These are phyloP conservation scores for Albatrellus sp. DNA, from an alignment of 1,284 basidiomycete species.

Conservation along the genomic window DNA sequence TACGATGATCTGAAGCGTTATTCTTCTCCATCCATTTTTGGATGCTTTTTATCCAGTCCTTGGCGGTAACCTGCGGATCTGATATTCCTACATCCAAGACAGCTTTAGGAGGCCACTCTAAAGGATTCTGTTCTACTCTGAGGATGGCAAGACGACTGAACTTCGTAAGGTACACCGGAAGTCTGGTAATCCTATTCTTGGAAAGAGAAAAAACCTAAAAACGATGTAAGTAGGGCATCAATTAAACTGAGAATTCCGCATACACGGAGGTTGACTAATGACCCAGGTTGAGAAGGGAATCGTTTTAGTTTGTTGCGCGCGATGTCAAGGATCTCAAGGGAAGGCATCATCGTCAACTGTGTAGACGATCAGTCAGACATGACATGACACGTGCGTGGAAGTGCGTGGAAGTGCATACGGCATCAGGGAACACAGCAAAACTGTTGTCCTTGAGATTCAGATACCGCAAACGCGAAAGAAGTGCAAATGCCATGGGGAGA, in stretches of 20 bases:
- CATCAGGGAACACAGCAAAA: slow-evolving; percentile 76
- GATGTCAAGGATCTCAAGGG: slow-evolving; percentile 89
- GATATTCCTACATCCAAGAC: slow-evolving; percentile 21
- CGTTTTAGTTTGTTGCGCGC: slow-evolving; percentile 85
- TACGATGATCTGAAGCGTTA: slow-evolving; percentile 17
- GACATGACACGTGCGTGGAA: background rate
- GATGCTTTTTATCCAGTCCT: slow-evolving; percentile 61
- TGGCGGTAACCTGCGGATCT: slow-evolving; percentile 30
- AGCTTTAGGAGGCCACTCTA: slow-evolving; percentile 77
- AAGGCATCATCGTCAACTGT: slow-evolving; percentile 76
- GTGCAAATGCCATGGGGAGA: slow-evolving; percentile 71
- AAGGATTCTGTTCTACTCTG: slow-evolving; percentile 83
- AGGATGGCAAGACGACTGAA: slow-evolving; percentile 72
- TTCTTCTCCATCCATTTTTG: slow-evolving; percentile 66
- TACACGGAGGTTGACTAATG: slow-evolving; percentile 70
- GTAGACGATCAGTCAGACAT: slow-evolving; percentile 4
- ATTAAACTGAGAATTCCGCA: slow-evolving; percentile 6
- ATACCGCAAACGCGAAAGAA: slow-evolving; percentile 75
- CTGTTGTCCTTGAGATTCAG: slow-evolving; percentile 88
- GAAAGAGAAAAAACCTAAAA: slow-evolving; percentile 76
- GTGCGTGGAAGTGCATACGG: slow-evolving; percentile 41
- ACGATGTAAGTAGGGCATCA: slow-evolving; percentile 1
- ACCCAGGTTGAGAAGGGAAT: slow-evolving; percentile 73
- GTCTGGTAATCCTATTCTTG: slow-evolving; percentile 69
- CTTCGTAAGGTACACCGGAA: slow-evolving; percentile 71